A percentile compares a stretch with the other conserved stretches of the same genome.
These are phyloP conservation scores for Raphidocelis subcapitata DNA, from an alignment of 139 green algal species.

Conservation along the genomic window DNA sequence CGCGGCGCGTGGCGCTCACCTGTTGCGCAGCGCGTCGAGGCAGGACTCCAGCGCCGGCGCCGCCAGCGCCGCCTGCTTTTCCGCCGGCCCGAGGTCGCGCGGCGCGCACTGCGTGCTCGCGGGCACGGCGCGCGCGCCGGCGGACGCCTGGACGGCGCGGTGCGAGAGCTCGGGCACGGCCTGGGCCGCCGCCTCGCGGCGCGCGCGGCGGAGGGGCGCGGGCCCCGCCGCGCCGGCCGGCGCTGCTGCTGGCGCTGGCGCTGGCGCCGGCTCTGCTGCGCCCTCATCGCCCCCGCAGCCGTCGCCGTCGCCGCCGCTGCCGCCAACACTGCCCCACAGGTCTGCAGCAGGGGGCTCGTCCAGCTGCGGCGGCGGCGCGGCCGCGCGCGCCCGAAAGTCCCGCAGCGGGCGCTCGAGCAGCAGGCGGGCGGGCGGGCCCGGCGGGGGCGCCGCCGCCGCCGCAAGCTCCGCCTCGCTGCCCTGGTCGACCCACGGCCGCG, in stretches of 20 bases:
- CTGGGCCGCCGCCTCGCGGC: constrained; percentile 47
- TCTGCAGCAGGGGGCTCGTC: constrained; percentile 16
- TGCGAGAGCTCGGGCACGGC: constrained; percentile 36
- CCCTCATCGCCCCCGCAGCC: background rate
- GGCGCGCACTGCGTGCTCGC: background rate
- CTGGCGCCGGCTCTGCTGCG: background rate
- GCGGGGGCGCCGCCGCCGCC: background rate
- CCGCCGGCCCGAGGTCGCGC: background rate
- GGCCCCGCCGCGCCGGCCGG: background rate
- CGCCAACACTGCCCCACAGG: constrained; percentile 16
- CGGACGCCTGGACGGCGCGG: constrained; percentile 50
- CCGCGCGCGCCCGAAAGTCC: background rate
- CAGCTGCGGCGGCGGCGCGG: background rate
- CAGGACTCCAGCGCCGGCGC: background rate
- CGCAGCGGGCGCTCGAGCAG: constrained; percentile 5
- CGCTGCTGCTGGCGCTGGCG: too few relatives aligned
- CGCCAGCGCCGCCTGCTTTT: background rate
- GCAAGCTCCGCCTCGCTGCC: constrained; percentile 35
- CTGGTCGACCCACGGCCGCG: constrained; percentile 30
- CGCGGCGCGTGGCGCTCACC: too few relatives aligned
- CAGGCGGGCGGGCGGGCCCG: background rate
- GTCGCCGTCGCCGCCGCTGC: too few relatives aligned
- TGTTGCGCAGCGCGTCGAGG: background rate
- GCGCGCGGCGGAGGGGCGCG: constrained; percentile 14
- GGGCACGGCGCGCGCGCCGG: background rate